Conservation (phyloP, 371 early-diverging fungal species). For the Mortierella sp. region DNA sequence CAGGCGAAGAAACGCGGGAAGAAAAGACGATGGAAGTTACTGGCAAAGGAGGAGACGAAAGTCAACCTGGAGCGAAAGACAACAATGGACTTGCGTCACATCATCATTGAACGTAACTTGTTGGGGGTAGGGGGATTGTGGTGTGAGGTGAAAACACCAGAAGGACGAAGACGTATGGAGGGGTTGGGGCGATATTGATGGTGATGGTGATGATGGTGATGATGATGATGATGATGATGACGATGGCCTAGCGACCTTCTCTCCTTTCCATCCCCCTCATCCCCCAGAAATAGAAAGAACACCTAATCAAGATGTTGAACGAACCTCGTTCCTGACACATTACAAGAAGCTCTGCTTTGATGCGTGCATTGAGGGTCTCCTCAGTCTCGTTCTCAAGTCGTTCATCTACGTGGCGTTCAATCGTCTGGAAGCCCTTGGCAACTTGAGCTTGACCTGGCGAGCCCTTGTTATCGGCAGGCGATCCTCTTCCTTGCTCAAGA, state of each 20-base stretch:
- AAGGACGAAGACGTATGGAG: neutral
- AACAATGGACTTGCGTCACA: too few relatives aligned
- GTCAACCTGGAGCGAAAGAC: too few relatives aligned
- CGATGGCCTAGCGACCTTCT: neutral
- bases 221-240: too few relatives aligned
- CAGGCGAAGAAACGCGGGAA: neutral
- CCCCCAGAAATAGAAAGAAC: neutral
- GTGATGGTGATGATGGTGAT: too few relatives aligned
- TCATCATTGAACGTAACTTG: conserved; percentile 6
- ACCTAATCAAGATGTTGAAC: conserved; percentile 9
- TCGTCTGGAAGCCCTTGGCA: conserved; percentile 57
- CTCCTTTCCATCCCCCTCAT: neutral
- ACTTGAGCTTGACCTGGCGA: conserved; percentile 14
- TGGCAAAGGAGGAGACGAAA: neutral
- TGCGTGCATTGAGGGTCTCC: conserved; percentile 62
- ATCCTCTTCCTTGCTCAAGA: conserved; percentile 8
- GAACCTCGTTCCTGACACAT: conserved; percentile 80
- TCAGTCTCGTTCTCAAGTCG: conserved; percentile 63
- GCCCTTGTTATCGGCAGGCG: conserved; percentile 9
- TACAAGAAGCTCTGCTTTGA: conserved; percentile 76
- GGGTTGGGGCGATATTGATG: too few relatives aligned
- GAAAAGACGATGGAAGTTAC: neutral
- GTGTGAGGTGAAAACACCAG: neutral
- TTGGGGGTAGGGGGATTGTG: neutral
- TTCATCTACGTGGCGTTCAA: conserved; percentile 66